Conservation (phyloP, 495 filamentous ascomycete genomes). For the Xylaria cubensis region DNA sequence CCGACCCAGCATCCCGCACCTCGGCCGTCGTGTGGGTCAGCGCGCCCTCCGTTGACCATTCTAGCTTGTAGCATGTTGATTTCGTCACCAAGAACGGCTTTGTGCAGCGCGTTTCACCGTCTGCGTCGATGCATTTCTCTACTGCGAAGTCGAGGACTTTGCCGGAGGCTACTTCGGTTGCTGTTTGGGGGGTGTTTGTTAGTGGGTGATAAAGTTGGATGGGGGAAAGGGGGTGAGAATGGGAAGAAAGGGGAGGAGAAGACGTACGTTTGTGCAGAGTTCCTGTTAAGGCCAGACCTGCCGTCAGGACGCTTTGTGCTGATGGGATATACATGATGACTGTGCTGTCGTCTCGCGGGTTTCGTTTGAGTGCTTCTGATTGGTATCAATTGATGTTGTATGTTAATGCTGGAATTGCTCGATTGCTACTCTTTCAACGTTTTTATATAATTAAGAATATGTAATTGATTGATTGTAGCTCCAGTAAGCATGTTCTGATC, state of each 20-base stretch:
- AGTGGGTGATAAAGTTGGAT: too few relatives aligned
- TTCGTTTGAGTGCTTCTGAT: not conserved
- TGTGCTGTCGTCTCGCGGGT: not conserved
- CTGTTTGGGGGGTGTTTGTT: slow-evolving; percentile 23
- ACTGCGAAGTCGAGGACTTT: slow-evolving; percentile 46
- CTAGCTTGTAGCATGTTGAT: slow-evolving; percentile 45
- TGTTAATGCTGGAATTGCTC: not conserved
- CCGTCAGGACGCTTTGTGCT: slow-evolving; percentile 40
- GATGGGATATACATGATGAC: slow-evolving; percentile 42
- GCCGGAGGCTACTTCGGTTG: slow-evolving; percentile 36
- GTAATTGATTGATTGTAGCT: not conserved
- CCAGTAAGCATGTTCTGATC: not conserved
- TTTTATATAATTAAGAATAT: not conserved
- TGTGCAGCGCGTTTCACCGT: slow-evolving; percentile 45
- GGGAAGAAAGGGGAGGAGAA: not conserved
- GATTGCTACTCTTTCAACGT: not conserved
- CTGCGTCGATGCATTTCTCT: slow-evolving; percentile 41
- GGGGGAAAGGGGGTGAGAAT: not conserved
- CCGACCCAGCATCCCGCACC: slow-evolving; percentile 45
- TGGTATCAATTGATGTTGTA: not conserved
- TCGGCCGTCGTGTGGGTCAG: slow-evolving; percentile 50
- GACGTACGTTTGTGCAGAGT: slow-evolving; percentile 34
- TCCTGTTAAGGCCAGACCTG: slow-evolving; percentile 41
- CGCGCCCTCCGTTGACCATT: slow-evolving; percentile 46
- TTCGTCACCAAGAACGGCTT: slow-evolving; percentile 44